Conservation (phyloP, 345 rosid species). For the Syzygium grande region DNA sequence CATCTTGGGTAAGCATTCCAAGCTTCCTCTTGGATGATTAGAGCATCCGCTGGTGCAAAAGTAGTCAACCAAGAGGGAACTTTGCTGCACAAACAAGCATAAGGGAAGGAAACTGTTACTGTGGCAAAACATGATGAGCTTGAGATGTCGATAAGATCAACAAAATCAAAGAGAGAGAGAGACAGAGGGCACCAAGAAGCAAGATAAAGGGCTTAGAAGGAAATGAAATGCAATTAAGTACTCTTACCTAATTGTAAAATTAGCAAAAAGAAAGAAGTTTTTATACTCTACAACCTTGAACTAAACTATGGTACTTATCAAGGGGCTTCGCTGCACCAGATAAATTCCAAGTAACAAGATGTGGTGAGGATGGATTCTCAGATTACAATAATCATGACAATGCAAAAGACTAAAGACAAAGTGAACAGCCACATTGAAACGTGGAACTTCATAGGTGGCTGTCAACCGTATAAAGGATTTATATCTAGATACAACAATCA, state of each 20-base stretch:
- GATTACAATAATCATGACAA: neutral
- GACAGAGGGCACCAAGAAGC: neutral
- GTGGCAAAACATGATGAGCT: neutral
- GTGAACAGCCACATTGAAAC: neutral
- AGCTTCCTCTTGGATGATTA: slow-evolving; percentile 60
- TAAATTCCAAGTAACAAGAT: neutral
- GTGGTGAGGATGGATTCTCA: neutral
- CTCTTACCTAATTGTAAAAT: neutral
- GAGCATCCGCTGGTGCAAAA: slow-evolving; percentile 62
- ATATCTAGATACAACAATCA: neutral
- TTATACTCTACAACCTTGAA: neutral
- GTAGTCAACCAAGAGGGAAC: slow-evolving; percentile 60
- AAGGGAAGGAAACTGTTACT: neutral
- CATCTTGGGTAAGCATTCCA: slow-evolving; percentile 78
- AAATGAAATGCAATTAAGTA: neutral
- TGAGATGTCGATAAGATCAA: neutral
- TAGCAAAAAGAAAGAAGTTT: neutral
- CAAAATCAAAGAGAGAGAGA: neutral
- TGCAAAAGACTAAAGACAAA: neutral
- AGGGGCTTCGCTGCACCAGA: neutral
- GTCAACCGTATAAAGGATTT: neutral
- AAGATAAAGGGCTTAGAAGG: neutral
- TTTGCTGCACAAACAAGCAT: slow-evolving; percentile 36
- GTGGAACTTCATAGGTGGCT: neutral
- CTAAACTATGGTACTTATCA: neutral